Evolutionary conservation across 345 rosid genomes (phyloP).

Genomic region (Diplotaxis tenuifolia): DNA sequence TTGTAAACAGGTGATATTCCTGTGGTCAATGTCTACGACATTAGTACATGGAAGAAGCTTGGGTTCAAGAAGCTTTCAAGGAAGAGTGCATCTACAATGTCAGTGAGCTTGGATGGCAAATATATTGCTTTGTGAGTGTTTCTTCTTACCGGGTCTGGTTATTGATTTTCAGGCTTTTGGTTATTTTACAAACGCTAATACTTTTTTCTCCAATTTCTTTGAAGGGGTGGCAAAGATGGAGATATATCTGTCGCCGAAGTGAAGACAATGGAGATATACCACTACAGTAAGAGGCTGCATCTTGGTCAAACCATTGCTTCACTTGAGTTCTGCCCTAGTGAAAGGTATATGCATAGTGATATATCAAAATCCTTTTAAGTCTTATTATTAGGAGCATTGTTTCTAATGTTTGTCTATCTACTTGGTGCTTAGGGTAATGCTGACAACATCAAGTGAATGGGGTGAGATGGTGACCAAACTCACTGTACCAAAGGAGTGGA

Average conservation of each 20-base stretch:
- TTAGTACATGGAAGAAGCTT: conserved; percentile 89
- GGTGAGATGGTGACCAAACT: conserved; percentile 80
- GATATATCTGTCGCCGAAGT: conserved; percentile 76
- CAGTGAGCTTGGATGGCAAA: conserved; percentile 90
- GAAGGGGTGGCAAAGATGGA: conserved; percentile 92
- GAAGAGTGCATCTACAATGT: conserved; percentile 78
- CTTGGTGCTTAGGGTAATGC: conserved; percentile 57
- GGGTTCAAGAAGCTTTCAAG: conserved; percentile 82
- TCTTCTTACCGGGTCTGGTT: neutral
- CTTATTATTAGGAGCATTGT: neutral
- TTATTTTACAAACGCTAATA: neutral
- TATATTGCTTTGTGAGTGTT: conserved; percentile 82
- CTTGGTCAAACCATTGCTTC: conserved; percentile 64
- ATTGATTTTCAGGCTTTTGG: neutral
- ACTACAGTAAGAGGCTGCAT: conserved; percentile 89
- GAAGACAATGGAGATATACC: conserved; percentile 89
- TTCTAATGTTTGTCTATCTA: neutral
- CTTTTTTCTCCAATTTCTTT: neutral
- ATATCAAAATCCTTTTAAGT: neutral
- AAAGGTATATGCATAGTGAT: conserved; percentile 52
- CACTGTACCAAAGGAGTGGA: conserved; percentile 91
- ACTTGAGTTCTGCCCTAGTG: conserved; percentile 79
- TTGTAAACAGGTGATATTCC: conserved; percentile 61
- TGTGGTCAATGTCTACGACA: conserved; percentile 74
- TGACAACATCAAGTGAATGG: conserved; percentile 78